phyloP scores from a whole-genome alignment of 768 basidiomycete species.

The Hericium erinaceus region DNA sequence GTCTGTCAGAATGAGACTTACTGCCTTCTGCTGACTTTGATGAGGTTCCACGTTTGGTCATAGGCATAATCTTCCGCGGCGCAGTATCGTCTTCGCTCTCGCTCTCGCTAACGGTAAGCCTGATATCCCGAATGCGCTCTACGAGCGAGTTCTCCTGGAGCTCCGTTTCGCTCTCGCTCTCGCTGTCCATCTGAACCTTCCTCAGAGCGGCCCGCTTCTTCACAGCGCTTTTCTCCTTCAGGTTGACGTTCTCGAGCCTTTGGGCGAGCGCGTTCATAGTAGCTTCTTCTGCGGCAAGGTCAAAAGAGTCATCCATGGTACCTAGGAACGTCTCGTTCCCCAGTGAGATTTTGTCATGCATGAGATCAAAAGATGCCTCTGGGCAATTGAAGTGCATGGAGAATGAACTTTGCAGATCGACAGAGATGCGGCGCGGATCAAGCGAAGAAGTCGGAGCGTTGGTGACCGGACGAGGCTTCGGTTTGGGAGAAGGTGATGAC shows the following conservation, averaged over 20 bases:
- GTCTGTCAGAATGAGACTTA: background rate
- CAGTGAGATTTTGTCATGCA: slow-evolving; percentile 11
- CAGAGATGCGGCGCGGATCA: slow-evolving; percentile 6
- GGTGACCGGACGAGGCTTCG: background rate
- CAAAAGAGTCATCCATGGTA: slow-evolving; percentile 6
- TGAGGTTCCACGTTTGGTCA: background rate
- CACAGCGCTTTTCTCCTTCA: background rate
- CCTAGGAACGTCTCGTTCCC: slow-evolving; percentile 10
- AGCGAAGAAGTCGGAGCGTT: background rate
- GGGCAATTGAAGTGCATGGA: slow-evolving; percentile 9
- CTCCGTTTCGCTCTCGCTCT: slow-evolving; percentile 3
- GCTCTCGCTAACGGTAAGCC: slow-evolving; percentile 1
- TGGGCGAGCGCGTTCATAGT: background rate
- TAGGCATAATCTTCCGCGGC: background rate
- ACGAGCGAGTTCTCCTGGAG: background rate
- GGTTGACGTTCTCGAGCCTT: background rate
- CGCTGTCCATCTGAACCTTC: background rate
- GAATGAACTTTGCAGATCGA: slow-evolving; percentile 10
- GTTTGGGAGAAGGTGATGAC: slow-evolving; percentile 6
- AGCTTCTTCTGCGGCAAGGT: background rate
- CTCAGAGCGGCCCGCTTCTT: background rate
- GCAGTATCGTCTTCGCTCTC: background rate
- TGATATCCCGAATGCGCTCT: slow-evolving; percentile 9
- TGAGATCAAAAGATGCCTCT: slow-evolving; percentile 13
- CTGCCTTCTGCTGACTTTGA: background rate